A percentile compares a stretch with the other conserved stretches of the same genome.
These are phyloP conservation scores for Kwoniella sp. DNA, from an alignment of 768 basidiomycete species.

Conservation along the genomic window DNA sequence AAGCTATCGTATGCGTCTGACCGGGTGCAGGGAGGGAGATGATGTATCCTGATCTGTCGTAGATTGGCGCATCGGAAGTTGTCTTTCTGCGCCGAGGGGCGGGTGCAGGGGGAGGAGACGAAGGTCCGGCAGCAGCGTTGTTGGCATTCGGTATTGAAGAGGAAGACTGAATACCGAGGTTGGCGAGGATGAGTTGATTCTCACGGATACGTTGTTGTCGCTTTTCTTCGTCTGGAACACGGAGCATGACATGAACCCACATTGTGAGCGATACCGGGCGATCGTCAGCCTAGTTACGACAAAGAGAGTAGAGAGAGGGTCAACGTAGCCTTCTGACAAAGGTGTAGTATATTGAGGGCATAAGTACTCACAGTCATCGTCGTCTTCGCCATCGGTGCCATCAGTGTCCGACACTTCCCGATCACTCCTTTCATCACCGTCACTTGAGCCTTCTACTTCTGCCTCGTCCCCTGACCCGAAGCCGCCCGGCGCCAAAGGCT, in stretches of 20 bases:
- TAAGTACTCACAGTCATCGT: constrained; percentile 22
- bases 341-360: background rate
- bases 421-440: constrained; percentile 15
- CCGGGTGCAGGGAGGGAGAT: constrained; percentile 32
- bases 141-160: background rate
- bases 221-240: constrained; percentile 33
- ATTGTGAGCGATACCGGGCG: constrained; percentile 2
- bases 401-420: constrained; percentile 5
- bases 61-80: constrained; percentile 13
- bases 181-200: constrained; percentile 31
- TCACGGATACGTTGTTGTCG: constrained; percentile 39
- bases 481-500: background rate
- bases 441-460: no score
- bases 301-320: background rate
- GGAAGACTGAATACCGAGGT: constrained; percentile 23
- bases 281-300: background rate
- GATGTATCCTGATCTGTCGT: constrained; percentile 40
- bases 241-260: constrained; percentile 17
- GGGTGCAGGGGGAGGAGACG: background rate
- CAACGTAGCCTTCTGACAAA: background rate
- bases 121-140: background rate
- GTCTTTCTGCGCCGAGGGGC: constrained; percentile 5
- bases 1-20: constrained; percentile 33
- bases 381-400: constrained; percentile 18
- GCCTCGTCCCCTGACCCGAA: no score